These are phyloP conservation scores for Albugo candida DNA, from an alignment of 352 stramenopile species.

Conservation along the genomic window DNA sequence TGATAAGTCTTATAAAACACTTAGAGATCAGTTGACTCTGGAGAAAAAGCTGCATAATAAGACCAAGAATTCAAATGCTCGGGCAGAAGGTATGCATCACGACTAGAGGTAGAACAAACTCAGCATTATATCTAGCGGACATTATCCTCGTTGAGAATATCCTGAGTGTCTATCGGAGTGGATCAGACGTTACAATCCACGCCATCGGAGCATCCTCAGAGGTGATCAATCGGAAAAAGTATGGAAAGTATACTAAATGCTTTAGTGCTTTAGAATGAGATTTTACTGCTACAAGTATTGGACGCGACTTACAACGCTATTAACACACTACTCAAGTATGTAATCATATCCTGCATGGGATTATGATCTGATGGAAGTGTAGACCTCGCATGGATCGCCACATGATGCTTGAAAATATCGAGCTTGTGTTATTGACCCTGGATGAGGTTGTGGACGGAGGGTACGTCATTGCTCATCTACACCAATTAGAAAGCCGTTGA, in stretches of 20 bases:
- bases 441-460: slow-evolving; percentile 82
- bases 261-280: slow-evolving; percentile 59
- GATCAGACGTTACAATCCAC: slow-evolving; percentile 78
- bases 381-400: slow-evolving; percentile 73
- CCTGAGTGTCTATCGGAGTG: slow-evolving; percentile 76
- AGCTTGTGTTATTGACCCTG: slow-evolving; percentile 76
- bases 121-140: slow-evolving; percentile 35
- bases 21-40: slow-evolving; percentile 71
- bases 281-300: slow-evolving; percentile 74
- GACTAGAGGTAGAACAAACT: neutral
- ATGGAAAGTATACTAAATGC: neutral
- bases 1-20: slow-evolving; percentile 69
- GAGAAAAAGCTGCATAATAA: slow-evolving; percentile 83
- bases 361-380: neutral
- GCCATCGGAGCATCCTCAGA: slow-evolving; percentile 66
- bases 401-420: slow-evolving; percentile 82
- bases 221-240: slow-evolving; percentile 9
- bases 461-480: slow-evolving; percentile 14
- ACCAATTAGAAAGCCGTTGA: neutral
- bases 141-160: slow-evolving; percentile 82
- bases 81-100: slow-evolving; percentile 39
- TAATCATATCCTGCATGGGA: neutral
- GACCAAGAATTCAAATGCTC: slow-evolving; percentile 76
- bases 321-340: slow-evolving; percentile 72
- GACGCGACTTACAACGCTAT: slow-evolving; percentile 72